These are phyloP conservation scores for Colletotrichum chrysophilum DNA, from an alignment of 2,329 filamentous ascomycete species.

Conservation along the genomic window DNA sequence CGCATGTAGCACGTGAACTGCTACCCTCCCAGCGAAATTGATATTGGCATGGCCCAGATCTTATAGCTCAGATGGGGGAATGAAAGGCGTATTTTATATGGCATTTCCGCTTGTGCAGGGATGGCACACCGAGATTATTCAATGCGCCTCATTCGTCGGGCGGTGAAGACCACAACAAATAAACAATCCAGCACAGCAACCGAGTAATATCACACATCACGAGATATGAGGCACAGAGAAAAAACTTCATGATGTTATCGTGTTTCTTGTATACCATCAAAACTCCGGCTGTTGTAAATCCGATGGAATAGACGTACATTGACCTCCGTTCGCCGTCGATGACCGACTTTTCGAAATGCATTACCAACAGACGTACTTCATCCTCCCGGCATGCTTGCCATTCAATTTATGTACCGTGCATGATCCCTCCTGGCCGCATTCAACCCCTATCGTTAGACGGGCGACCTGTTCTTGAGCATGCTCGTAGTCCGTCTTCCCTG, in stretches of 20 bases:
- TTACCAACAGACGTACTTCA: background rate
- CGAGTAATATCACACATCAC: background rate
- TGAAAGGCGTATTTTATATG: background rate
- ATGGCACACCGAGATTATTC: background rate
- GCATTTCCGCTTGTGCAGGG: background rate
- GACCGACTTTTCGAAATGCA: background rate
- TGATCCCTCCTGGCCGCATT: background rate
- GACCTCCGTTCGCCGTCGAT: background rate
- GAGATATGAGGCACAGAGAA: background rate
- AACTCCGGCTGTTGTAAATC: constrained; percentile 12
- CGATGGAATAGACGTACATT: constrained; percentile 8
- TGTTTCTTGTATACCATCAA: constrained; percentile 11
- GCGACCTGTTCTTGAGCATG: background rate
- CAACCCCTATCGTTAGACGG: background rate
- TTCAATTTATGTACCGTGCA: background rate
- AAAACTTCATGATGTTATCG: background rate
- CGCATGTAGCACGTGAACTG: background rate
- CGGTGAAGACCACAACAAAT: background rate
- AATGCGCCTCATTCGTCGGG: background rate
- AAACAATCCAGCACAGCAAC: background rate
- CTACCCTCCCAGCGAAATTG: background rate
- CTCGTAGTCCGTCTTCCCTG: background rate
- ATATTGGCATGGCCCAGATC: background rate
- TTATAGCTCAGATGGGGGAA: background rate
- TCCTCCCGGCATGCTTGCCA: background rate